Conservation (phyloP, 2,329 filamentous ascomycete species). For the Juglanconis oblonga region DNA sequence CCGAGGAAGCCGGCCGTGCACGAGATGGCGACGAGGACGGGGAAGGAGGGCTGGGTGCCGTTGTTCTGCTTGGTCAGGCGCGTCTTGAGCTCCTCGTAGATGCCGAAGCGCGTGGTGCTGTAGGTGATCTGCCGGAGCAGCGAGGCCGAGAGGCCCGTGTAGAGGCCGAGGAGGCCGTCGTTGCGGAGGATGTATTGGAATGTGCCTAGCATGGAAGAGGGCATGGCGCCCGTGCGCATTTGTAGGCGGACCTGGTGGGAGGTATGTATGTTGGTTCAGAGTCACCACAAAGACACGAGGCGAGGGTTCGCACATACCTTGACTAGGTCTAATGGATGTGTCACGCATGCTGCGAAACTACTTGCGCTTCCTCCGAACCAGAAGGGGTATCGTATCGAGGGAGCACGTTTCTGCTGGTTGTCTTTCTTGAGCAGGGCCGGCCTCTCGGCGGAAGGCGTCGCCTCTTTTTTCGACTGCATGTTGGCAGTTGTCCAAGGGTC, state of each 20-base stretch:
- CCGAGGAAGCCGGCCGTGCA: conserved; percentile 82
- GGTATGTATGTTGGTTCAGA: no score
- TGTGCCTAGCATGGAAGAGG: conserved; percentile 80
- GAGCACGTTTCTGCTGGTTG: conserved; percentile 37
- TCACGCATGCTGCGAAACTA: conserved; percentile 86
- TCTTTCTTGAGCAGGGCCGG: conserved; percentile 4
- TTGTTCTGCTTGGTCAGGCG: conserved; percentile 47
- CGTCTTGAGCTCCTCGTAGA: conserved; percentile 91
- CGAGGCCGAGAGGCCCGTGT: conserved; percentile 88
- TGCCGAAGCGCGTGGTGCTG: conserved; percentile 91
- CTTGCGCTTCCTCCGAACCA: conserved; percentile 98
- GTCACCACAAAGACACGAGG: no score
- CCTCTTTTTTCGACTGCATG: conserved; percentile 27
- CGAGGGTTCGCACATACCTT: conserved; percentile 6
- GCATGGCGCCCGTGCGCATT: conserved; percentile 72
- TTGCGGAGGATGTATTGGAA: conserved; percentile 76
- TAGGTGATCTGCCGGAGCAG: conserved; percentile 93
- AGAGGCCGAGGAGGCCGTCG: conserved; percentile 77
- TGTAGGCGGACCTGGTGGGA: conserved; percentile 73
- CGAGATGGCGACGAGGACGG: conserved; percentile 78
- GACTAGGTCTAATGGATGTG: conserved; percentile 82
- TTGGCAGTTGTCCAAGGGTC: conserved; percentile 17
- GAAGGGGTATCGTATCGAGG: conserved; percentile 65
- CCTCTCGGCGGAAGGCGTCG: conserved; percentile 19
- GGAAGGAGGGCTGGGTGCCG: conserved; percentile 60